phyloP scores from a whole-genome alignment of 73 alveolate species.

The Paramecium tetraurelia region DNA sequence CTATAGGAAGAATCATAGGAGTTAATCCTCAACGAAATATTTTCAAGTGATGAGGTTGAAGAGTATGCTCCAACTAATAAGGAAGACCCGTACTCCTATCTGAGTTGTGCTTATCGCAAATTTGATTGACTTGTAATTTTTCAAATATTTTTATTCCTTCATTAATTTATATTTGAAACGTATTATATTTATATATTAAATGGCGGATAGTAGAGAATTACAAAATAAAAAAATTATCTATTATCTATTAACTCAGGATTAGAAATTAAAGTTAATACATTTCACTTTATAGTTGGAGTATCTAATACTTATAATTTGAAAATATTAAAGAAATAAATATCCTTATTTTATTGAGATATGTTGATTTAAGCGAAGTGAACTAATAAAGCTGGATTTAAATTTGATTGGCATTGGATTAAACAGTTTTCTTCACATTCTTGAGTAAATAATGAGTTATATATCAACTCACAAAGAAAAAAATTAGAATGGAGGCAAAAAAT shows the following conservation, averaged over 20 bases:
- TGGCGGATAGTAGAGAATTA: neutral
- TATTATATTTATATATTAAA: neutral
- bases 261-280: neutral
- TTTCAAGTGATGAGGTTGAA: neutral
- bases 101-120: neutral
- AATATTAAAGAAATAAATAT: slow-evolving; percentile 2
- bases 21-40: neutral
- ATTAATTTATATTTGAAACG: neutral
- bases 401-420: neutral
- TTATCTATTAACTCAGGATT: neutral
- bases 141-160: neutral
- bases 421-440: neutral
- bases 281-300: no score
- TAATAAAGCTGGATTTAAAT: neutral
- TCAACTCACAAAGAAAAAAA: neutral
- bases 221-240: no score
- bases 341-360: neutral
- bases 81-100: neutral
- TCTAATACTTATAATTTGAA: neutral
- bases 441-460: neutral
- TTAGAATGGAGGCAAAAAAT: neutral
- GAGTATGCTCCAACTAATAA: neutral
- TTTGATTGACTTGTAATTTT: neutral
- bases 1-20: neutral
- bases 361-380: neutral